A percentile compares a stretch with the other conserved stretches of the same genome.
Conservation (phyloP, 306 rosid genomes). For the Biancaea sappan region DNA sequence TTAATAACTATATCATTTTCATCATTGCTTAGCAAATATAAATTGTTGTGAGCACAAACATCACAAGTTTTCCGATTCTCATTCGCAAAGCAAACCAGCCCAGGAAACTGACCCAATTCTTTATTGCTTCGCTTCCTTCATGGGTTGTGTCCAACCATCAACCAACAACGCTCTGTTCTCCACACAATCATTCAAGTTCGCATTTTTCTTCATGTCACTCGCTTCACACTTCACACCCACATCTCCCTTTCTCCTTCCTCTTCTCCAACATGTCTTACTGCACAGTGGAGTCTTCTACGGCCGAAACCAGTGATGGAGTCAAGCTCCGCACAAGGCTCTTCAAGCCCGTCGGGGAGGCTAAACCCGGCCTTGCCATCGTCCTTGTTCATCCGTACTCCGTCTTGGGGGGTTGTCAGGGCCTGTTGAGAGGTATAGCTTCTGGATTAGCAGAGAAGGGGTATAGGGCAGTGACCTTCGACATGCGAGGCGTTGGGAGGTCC, state of each 20-base stretch:
- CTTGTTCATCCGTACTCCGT: slow-evolving; percentile 94
- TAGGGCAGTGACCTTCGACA: slow-evolving; percentile 73
- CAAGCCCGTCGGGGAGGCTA: slow-evolving; percentile 50
- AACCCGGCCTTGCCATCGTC: slow-evolving; percentile 50
- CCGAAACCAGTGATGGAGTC: slow-evolving; percentile 65
- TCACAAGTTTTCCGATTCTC: not conserved
- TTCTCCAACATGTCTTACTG: slow-evolving; percentile 47
- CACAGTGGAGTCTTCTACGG: slow-evolving; percentile 59
- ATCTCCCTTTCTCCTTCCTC: not conserved
- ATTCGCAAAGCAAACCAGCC: slow-evolving; percentile 7
- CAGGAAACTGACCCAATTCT: slow-evolving; percentile 8
- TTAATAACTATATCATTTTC: too few relatives aligned
- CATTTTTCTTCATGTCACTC: not conserved
- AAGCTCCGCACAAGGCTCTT: slow-evolving; percentile 72
- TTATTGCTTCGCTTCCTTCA: not conserved
- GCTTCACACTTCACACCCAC: not conserved
- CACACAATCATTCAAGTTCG: not conserved
- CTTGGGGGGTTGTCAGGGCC: slow-evolving; percentile 86
- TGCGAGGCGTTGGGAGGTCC: slow-evolving; percentile 84
- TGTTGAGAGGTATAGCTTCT: slow-evolving; percentile 78
- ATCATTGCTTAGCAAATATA: too few relatives aligned
- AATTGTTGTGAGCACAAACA: too few relatives aligned
- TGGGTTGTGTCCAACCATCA: slow-evolving; percentile 3
- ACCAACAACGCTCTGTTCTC: not conserved
- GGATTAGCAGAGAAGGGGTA: slow-evolving; percentile 68